Conservation (phyloP, 108 stramenopile genomes). For the Conticribra guillardii region DNA sequence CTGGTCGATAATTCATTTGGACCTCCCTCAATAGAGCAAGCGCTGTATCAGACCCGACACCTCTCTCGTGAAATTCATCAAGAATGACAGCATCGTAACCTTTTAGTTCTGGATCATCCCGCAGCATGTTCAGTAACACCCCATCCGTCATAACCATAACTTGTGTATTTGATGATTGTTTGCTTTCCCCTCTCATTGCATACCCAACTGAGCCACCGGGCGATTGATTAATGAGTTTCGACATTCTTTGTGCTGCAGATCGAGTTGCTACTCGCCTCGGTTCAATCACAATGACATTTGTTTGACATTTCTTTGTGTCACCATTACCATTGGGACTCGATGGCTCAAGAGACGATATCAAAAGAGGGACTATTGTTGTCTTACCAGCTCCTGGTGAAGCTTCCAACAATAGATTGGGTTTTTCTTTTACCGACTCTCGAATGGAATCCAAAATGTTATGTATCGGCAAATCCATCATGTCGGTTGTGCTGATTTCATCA, state of each 20-base stretch:
- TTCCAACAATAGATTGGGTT: constrained; percentile 59
- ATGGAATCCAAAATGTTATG: constrained; percentile 14
- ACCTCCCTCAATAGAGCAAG: constrained; percentile 66
- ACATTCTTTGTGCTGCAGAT: constrained; percentile 69
- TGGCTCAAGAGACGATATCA: constrained; percentile 6
- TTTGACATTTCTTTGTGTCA: neutral
- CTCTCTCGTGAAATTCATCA: constrained; percentile 81
- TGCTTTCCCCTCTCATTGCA: constrained; percentile 61
- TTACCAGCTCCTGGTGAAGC: constrained; percentile 77
- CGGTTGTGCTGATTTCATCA: neutral
- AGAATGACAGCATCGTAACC: constrained; percentile 52
- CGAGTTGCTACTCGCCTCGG: constrained; percentile 69
- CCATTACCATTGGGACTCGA: no score
- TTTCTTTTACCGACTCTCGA: constrained; percentile 8
- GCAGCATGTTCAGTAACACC: constrained; percentile 54
- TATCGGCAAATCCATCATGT: constrained; percentile 11
- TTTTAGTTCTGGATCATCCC: constrained; percentile 57
- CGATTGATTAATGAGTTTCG: constrained; percentile 41
- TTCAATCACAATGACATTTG: constrained; percentile 55
- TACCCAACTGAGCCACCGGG: constrained; percentile 58
- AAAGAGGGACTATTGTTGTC: constrained; percentile 66
- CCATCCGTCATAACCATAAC: constrained; percentile 70
- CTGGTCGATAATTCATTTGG: constrained; percentile 44
- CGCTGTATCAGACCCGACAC: constrained; percentile 64
- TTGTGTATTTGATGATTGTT: constrained; percentile 31